Evolutionary conservation across 75 land plant species (phyloP).

Genomic region (Sequoiadendron giganteum): DNA sequence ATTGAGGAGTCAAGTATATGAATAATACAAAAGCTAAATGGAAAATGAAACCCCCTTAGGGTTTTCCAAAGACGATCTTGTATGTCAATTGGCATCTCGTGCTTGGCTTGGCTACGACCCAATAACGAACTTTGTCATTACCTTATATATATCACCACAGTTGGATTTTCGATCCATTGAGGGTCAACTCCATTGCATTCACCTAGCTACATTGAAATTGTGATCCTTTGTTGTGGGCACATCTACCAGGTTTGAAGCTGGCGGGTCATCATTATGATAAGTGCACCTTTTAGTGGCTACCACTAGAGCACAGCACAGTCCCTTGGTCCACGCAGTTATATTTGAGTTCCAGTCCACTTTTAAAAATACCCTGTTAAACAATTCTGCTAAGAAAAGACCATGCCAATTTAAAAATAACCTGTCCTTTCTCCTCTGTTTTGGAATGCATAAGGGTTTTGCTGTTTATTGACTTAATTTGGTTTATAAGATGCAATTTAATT

Average conservation of each 20-base stretch:
- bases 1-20: neutral
- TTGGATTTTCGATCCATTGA: neutral
- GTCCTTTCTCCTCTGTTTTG: neutral
- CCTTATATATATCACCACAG: neutral
- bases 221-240: neutral
- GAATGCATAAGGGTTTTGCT: neutral
- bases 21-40: neutral
- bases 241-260: neutral
- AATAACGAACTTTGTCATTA: neutral
- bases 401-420: neutral
- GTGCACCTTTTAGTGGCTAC: neutral
- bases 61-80: neutral
- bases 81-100: neutral
- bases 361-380: neutral
- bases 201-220: neutral
- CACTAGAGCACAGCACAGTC: neutral
- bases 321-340: neutral
- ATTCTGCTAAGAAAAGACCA: neutral
- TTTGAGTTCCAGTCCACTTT: neutral
- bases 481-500: neutral
- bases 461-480: neutral
- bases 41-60: neutral
- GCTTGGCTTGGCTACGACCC: neutral
- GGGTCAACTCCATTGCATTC: neutral
- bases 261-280: neutral